Percentiles rank a stretch among this genome's conserved stretches.
Evolutionary conservation across 1,284 basidiomycete genomes (phyloP).

Genomic region (Leccinum griseonigrum): DNA sequence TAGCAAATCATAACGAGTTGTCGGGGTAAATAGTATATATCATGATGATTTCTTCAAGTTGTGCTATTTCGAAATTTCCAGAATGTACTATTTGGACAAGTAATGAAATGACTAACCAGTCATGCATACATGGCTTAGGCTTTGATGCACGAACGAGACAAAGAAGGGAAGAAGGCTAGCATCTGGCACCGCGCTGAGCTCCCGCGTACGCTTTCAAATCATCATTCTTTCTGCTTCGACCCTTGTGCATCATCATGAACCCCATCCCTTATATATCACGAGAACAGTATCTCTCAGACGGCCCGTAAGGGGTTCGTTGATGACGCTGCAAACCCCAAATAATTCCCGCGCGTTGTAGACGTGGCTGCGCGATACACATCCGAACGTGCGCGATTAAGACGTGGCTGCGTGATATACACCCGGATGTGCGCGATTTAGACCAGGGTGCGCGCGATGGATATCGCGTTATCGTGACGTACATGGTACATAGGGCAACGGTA

Average conservation of each 20-base stretch:
- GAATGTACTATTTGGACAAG: neutral
- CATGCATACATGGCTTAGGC: neutral
- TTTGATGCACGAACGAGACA: neutral
- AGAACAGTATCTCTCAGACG: neutral
- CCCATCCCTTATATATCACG: neutral
- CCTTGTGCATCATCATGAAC: neutral
- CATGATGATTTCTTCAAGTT: neutral
- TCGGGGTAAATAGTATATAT: neutral
- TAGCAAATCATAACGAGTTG: neutral
- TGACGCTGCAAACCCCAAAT: no score
- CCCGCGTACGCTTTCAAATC: neutral
- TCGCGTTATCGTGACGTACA: no score
- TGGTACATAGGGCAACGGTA: no score
- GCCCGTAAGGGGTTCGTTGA: no score
- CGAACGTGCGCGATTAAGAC: no score
- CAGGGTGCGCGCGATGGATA: no score
- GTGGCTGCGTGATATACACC: no score
- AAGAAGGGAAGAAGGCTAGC: neutral
- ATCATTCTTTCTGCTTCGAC: neutral
- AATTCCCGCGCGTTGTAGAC: no score
- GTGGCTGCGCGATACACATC: no score
- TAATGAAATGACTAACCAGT: neutral
- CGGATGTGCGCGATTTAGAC: no score
- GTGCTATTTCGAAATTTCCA: neutral
- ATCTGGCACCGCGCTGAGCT: no score